Base-by-base conservation (phyloP, 805 yeast species). In the Monosporozyma unispora region DNA sequence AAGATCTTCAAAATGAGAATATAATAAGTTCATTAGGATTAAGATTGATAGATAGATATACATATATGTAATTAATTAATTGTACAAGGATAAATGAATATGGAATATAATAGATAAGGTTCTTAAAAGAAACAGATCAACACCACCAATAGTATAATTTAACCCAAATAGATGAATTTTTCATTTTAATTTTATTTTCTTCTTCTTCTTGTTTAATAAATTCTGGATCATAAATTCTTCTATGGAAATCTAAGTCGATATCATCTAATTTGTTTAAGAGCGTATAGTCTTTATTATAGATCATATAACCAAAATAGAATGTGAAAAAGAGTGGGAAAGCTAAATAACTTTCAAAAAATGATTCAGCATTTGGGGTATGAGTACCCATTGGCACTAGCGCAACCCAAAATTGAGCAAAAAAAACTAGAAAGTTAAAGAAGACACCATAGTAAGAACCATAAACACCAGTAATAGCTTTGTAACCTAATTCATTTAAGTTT, bases 381-480 rank as follows among this genome's bases (percentile, higher is more conserved):
- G 73, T 75, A 12, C 57, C 66, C 48, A 80, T 63, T 46, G 87
- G 84, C 61, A 72, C 79, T 48, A 80, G 60, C 2, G 86, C 82
- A 50, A 82, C 76, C 81, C 83, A 81, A 63, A 81, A 78, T 60
- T 79, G 84, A 1, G 81, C 82, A 46, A 74, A 63, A 29, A 79
- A 61, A 23, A 81, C 76, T 47, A 80, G 66, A 9, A 68, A 51
- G 50, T 79, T 76, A 54, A 81, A 66, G n/a, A 69, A 51, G 14
- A 78, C 62, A 19, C 79, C 83, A 59, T 69, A 70, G 54, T 63
- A 69, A 3, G 82, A 78, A 14, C 81, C 81, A 59, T 60, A 66
- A 12, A 69, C 57, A 44, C 82, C 82, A 27, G 73, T 66, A 53
- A 67, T 72, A 21, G 82, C 70, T 39, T 58, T 61, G 62, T 71